Percentiles rank a stretch among this genome's conserved stretches.
Conservation (phyloP, 2,329 filamentous ascomycete species). For the Sporothrix inflata region DNA sequence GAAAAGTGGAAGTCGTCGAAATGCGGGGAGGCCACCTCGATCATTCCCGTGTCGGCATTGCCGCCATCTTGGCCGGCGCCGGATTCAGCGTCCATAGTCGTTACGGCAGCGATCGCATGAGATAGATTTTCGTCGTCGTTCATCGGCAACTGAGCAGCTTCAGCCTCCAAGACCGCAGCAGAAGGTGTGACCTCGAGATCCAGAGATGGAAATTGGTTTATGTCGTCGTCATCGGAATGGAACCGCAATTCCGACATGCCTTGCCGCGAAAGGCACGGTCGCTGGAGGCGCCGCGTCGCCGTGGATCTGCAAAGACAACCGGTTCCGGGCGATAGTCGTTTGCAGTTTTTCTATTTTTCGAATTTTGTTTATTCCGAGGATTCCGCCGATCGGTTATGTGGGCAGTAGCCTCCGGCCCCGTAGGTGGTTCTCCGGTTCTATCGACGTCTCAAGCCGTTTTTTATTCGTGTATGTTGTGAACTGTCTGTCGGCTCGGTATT, state of each 20-base stretch:
- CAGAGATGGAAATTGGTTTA: constrained; percentile 42
- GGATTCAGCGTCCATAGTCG: background rate
- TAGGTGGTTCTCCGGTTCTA: background rate
- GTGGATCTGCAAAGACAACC: background rate
- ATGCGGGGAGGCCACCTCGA: constrained; percentile 48
- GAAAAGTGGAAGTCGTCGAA: constrained; percentile 60
- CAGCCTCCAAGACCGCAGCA: constrained; percentile 36
- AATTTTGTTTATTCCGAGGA: background rate
- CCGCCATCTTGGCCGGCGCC: background rate
- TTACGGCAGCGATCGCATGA: background rate
- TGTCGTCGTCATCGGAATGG: constrained; percentile 37
- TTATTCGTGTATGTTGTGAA: background rate
- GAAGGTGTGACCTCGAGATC: constrained; percentile 43
- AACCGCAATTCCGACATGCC: constrained; percentile 48
- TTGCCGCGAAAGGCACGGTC: constrained; percentile 22
- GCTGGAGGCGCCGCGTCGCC: background rate
- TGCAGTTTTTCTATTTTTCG: constrained; percentile 5
- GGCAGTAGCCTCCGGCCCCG: background rate
- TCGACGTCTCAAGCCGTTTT: background rate
- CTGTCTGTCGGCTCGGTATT: background rate
- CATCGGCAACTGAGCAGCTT: constrained; percentile 40
- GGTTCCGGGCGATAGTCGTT: background rate
- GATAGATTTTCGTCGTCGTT: constrained; percentile 35
- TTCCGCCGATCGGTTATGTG: background rate
- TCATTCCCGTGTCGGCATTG: constrained; percentile 42